Conservation (phyloP, 2,329 filamentous ascomycete genomes). For the Aspergillus ruber region DNA sequence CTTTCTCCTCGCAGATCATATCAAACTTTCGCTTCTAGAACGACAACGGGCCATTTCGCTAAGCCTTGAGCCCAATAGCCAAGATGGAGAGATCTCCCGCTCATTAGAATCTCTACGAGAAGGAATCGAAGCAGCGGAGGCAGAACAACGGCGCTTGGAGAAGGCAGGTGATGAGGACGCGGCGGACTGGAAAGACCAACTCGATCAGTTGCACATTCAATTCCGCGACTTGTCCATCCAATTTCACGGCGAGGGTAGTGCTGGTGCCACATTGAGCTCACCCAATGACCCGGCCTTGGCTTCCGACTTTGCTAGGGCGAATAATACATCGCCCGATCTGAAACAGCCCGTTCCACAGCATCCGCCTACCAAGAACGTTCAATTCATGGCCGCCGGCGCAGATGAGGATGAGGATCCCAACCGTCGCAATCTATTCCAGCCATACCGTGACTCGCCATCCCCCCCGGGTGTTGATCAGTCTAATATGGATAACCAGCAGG, state of each 20-base stretch:
- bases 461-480: conserved; percentile 44
- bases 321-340: conserved; percentile 34
- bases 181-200: conserved; percentile 56
- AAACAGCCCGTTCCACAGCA: conserved; percentile 40
- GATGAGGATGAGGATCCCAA: conserved; percentile 47
- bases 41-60: conserved; percentile 78
- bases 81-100: conserved; percentile 82
- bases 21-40: conserved; percentile 92
- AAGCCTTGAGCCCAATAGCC: conserved; percentile 68
- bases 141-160: conserved; percentile 58
- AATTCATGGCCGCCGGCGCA: conserved; percentile 66
- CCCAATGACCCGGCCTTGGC: conserved; percentile 60
- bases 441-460: conserved; percentile 53
- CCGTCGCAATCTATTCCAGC: conserved; percentile 55
- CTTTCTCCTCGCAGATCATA: conserved; percentile 88
- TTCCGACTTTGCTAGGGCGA: conserved; percentile 59
- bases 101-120: conserved; percentile 81
- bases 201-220: conserved; percentile 65
- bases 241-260: conserved; percentile 61
- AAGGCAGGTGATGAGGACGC: conserved; percentile 46
- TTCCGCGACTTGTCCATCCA: conserved; percentile 70
- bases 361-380: conserved; percentile 64
- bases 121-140: conserved; percentile 65
- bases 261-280: conserved; percentile 22
- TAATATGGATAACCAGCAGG: conserved; percentile 69